These are phyloP conservation scores for Flammula alnicola DNA, from an alignment of 1,284 basidiomycete species.

Conservation along the genomic window DNA sequence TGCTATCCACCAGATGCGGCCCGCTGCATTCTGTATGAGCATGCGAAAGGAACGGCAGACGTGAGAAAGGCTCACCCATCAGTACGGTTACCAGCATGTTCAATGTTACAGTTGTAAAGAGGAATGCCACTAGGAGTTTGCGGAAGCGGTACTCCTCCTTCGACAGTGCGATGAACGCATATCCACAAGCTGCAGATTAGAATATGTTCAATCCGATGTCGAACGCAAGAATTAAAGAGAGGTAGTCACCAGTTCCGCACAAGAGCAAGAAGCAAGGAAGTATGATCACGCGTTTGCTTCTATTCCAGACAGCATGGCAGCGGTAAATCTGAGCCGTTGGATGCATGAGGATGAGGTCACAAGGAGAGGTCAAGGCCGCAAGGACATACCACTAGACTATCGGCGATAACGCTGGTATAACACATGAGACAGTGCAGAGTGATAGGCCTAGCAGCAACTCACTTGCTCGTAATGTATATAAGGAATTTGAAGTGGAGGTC, in stretches of 20 bases:
- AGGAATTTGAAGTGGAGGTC: conserved; percentile 33
- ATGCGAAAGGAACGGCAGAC: conserved; percentile 4
- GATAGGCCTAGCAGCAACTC: too few relatives aligned
- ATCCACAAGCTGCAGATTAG: conserved; percentile 25
- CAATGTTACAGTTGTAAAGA: conserved; percentile 30
- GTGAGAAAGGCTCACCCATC: conserved; percentile 28
- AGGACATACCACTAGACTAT: conserved; percentile 28
- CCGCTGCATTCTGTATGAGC: conserved; percentile 23
- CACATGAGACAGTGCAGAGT: too few relatives aligned
- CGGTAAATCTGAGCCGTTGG: conserved; percentile 29
- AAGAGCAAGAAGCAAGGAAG: conserved; percentile 28
- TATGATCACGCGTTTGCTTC: conserved; percentile 30
- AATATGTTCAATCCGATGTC: not conserved
- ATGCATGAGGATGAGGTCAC: not conserved
- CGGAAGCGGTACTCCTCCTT: conserved; percentile 31
- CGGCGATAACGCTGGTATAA: conserved; percentile 27
- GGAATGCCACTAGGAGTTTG: conserved; percentile 28
- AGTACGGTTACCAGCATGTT: conserved; percentile 34
- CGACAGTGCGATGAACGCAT: conserved; percentile 30
- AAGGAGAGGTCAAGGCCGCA: not conserved
- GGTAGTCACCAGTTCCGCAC: conserved; percentile 26
- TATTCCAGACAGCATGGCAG: conserved; percentile 32
- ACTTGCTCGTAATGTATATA: conserved; percentile 35
- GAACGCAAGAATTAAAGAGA: conserved; percentile 1
- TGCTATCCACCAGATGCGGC: conserved; percentile 35